Conservation (phyloP, 2,329 filamentous ascomycete species). For the Chrysoporthe deuterocubensis region DNA sequence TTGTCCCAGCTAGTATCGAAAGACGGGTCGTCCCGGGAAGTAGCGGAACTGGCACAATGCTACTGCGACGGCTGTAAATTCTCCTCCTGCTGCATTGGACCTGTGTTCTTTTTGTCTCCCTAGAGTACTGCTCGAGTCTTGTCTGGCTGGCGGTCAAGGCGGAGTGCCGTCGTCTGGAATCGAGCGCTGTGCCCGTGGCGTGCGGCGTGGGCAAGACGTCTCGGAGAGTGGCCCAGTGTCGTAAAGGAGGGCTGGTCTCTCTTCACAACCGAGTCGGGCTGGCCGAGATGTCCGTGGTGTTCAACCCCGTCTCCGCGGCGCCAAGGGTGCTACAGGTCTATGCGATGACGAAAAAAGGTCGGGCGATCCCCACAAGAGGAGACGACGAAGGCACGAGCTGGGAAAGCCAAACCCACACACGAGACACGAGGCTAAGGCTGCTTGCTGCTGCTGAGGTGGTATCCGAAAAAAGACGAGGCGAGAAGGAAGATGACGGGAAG, state of each 20-base stretch:
- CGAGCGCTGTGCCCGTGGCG: background rate
- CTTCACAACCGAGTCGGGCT: slow-evolving; percentile 7
- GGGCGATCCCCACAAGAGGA: slow-evolving; percentile 5
- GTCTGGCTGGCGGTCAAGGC: slow-evolving; percentile 5
- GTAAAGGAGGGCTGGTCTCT: slow-evolving; percentile 12
- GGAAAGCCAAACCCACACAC: background rate
- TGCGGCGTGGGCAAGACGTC: slow-evolving; percentile 1
- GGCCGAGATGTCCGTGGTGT: background rate
- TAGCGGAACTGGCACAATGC: slow-evolving; percentile 25
- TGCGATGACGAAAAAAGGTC: slow-evolving; percentile 24
- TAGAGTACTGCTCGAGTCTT: slow-evolving; percentile 1
- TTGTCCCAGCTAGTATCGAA: slow-evolving; percentile 26
- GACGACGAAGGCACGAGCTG: slow-evolving; percentile 6
- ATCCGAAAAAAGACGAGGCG: slow-evolving; percentile 14
- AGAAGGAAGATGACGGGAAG: slow-evolving; percentile 20
- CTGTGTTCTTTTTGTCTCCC: background rate
- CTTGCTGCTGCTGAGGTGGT: slow-evolving; percentile 10
- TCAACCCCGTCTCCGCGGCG: background rate
- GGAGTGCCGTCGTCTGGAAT: slow-evolving; percentile 1
- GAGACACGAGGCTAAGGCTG: slow-evolving; percentile 11
- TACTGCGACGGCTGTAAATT: slow-evolving; percentile 24
- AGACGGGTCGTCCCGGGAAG: slow-evolving; percentile 25
- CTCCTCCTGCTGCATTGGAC: slow-evolving; percentile 26
- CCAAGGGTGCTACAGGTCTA: slow-evolving; percentile 25
- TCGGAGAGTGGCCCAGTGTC: slow-evolving; percentile 7